A percentile compares a stretch with the other conserved stretches of the same genome.
These are phyloP conservation scores for Biancaea sappan DNA, from an alignment of 306 rosid genomes.

Conservation along the genomic window DNA sequence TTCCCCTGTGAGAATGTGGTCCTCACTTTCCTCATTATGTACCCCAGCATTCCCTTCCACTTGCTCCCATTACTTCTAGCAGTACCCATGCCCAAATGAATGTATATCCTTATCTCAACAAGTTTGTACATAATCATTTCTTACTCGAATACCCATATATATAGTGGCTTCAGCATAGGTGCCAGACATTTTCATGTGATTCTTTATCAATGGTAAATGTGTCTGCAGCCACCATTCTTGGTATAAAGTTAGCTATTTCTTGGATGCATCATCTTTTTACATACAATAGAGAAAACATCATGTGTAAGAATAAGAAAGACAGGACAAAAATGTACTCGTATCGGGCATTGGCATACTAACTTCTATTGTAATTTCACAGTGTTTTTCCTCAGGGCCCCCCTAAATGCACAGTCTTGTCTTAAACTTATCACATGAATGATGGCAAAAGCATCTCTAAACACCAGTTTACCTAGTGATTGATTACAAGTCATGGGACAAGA, in stretches of 20 bases:
- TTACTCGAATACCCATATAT: not conserved
- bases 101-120: not conserved
- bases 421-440: not conserved
- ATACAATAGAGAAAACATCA: no score
- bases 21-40: no score
- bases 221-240: not conserved
- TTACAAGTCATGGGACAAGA: not conserved
- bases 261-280: constrained; percentile 5
- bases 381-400: not conserved
- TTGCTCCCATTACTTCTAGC: constrained; percentile 21
- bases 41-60: constrained; percentile 37
- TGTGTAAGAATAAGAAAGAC: not conserved
- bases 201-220: not conserved
- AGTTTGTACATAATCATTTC: not conserved
- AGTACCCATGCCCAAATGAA: constrained; percentile 44
- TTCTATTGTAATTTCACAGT: not conserved
- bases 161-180: not conserved
- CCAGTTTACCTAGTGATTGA: not conserved
- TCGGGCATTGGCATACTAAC: not conserved
- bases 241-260: not conserved
- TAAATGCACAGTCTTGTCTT: not conserved
- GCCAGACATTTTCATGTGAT: not conserved
- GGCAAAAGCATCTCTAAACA: not conserved
- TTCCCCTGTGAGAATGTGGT: no score
- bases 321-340: not conserved